Evolutionary conservation across 306 rosid genomes (phyloP).

Genomic region (Castanospermum australe): DNA sequence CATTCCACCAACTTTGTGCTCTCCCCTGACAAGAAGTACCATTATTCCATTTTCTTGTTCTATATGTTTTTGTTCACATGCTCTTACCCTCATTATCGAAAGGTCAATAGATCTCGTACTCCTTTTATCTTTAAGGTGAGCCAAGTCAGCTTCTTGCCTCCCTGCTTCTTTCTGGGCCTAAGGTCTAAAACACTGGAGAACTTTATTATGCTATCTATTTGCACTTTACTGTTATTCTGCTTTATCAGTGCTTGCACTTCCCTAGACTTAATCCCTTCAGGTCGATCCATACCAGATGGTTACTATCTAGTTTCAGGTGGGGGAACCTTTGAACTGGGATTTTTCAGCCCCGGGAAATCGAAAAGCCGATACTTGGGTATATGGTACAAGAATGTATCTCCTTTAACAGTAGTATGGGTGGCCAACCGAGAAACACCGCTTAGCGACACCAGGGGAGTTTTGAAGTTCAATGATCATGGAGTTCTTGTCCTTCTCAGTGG

Average conservation of each 20-base stretch:
- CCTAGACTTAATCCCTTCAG: not conserved
- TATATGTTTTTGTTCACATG: not conserved
- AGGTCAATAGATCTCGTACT: not conserved
- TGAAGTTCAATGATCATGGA: not conserved
- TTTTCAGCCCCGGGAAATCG: slow-evolving; percentile 25
- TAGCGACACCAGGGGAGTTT: not conserved
- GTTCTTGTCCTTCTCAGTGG: not conserved
- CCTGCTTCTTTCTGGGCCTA: not conserved
- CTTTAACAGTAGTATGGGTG: slow-evolving; percentile 25
- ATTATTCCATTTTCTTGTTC: too few relatives aligned
- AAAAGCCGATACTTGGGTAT: slow-evolving; percentile 14
- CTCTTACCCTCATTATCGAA: not conserved
- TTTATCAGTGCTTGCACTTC: not conserved
- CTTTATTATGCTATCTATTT: not conserved
- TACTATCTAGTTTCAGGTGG: slow-evolving; percentile 16
- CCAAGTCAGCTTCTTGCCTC: not conserved
- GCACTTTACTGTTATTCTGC: not conserved
- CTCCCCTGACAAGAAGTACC: too few relatives aligned
- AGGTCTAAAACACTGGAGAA: not conserved
- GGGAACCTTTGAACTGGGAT: slow-evolving; percentile 8
- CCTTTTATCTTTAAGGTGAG: not conserved
- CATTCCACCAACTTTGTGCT: too few relatives aligned
- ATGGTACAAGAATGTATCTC: slow-evolving; percentile 20
- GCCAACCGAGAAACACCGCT: slow-evolving; percentile 22
- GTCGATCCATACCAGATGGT: not conserved